Percentiles rank a stretch among this genome's conserved stretches.
phyloP scores from a whole-genome alignment of 129 eudicot species.

The Lactuca saligna region DNA sequence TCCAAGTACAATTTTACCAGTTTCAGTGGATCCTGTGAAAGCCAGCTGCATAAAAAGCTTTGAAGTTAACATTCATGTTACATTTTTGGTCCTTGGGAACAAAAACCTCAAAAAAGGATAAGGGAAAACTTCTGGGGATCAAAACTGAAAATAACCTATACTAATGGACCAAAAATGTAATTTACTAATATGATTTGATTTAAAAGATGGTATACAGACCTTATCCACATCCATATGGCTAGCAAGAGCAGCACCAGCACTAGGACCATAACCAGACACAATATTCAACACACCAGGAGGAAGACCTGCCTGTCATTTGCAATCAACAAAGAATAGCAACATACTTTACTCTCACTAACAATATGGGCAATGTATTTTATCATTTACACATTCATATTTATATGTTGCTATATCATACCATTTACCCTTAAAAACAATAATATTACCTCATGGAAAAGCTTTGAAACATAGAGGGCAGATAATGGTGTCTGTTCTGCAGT shows the following conservation, averaged over 20 bases:
- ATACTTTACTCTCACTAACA: background rate
- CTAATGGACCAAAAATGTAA: no score
- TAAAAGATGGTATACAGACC: constrained; percentile 31
- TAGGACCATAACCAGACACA: constrained; percentile 73
- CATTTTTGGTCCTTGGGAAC: no score
- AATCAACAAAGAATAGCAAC: background rate
- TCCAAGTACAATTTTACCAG: constrained; percentile 61
- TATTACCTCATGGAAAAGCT: constrained; percentile 69
- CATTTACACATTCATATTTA: no score
- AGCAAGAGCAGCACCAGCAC: constrained; percentile 89
- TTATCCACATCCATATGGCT: constrained; percentile 92
- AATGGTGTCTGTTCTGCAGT: constrained; percentile 84
- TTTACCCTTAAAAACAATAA: background rate
- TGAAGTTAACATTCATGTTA: background rate
- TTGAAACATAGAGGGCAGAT: constrained; percentile 66
- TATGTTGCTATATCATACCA: no score
- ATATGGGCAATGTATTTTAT: no score
- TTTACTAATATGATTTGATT: no score
- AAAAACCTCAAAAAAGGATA: no score
- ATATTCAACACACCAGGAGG: constrained; percentile 79
- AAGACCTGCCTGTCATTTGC: constrained; percentile 66
- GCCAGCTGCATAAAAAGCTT: constrained; percentile 54
- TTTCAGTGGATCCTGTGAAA: constrained; percentile 70
- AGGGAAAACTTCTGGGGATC: no score
- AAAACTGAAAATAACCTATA: no score